These are phyloP conservation scores for Serendipita vermifera DNA, from an alignment of 768 basidiomycete species.

Conservation along the genomic window DNA sequence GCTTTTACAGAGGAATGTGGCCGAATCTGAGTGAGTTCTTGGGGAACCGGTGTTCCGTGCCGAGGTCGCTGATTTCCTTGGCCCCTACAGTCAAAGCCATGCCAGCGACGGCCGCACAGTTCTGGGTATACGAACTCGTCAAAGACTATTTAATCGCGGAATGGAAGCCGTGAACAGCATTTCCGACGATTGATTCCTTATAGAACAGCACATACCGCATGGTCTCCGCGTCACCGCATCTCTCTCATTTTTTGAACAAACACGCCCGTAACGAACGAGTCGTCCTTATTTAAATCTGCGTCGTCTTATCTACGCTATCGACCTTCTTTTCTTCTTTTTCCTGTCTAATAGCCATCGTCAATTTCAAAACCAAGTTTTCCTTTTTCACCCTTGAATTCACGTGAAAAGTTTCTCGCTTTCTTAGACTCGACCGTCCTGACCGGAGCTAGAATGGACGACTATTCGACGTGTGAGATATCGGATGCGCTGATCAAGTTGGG, in stretches of 20 bases:
- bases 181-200: too few species aligned
- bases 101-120: conserved; percentile 71
- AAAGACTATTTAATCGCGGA: not conserved
- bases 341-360: not conserved
- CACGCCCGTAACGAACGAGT: too few species aligned
- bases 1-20: conserved; percentile 79
- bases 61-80: conserved; percentile 4
- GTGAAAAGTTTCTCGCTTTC: too few species aligned
- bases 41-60: conserved; percentile 12
- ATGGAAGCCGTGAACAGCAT: too few species aligned
- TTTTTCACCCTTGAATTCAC: too few species aligned
- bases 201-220: too few species aligned
- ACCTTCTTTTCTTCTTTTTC: not conserved
- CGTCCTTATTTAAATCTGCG: too few species aligned
- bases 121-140: not conserved
- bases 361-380: too few species aligned
- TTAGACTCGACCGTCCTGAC: too few species aligned
- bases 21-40: conserved; percentile 63
- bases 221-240: too few species aligned
- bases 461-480: conserved; percentile 70
- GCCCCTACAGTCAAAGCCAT: conserved; percentile 78
- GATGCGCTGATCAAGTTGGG: conserved; percentile 79
- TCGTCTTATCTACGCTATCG: not conserved
- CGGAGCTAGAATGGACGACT: conserved; percentile 12
- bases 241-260: too few species aligned